These are phyloP conservation scores for Arabis hirsuta DNA, from an alignment of 345 rosid genomes.

Conservation along the genomic window DNA sequence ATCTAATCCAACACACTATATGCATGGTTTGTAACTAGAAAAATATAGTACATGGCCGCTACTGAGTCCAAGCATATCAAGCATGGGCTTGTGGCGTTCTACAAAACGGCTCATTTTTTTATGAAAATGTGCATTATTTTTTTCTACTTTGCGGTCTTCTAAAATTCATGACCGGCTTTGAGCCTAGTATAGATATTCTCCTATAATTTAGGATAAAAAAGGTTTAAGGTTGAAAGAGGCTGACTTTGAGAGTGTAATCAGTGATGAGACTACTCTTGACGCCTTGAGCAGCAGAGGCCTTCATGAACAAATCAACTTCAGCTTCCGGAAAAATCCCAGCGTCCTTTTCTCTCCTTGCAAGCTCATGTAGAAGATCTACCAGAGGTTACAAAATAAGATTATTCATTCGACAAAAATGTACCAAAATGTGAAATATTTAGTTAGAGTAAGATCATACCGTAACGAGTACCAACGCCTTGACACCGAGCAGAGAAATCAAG, in stretches of 20 bases:
- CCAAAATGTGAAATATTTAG: not conserved
- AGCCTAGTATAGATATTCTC: not conserved
- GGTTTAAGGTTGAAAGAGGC: conserved; percentile 17
- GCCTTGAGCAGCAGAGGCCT: conserved; percentile 83
- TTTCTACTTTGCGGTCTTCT: no score
- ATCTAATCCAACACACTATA: not conserved
- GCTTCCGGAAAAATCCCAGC: conserved; percentile 87
- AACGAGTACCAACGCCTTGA: conserved; percentile 80
- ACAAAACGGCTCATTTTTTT: no score
- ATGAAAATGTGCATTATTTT: no score
- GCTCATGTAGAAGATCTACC: conserved; percentile 69
- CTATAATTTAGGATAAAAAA: not conserved
- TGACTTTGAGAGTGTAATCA: conserved; percentile 74
- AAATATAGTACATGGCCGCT: not conserved
- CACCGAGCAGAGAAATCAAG: conserved; percentile 86
- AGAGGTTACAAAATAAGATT: not conserved
- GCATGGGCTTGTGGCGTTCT: no score
- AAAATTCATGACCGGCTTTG: no score
- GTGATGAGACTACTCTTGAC: conserved; percentile 64
- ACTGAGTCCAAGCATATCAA: no score
- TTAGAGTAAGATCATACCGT: conserved; percentile 51
- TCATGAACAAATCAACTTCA: conserved; percentile 86
- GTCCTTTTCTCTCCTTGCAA: conserved; percentile 81
- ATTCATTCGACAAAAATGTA: not conserved
- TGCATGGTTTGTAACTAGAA: not conserved